Evolutionary conservation across 2,329 filamentous ascomycete species (phyloP), one percentile per base, ranked within the genome.

Genomic region (Camillea tinctor): DNA sequence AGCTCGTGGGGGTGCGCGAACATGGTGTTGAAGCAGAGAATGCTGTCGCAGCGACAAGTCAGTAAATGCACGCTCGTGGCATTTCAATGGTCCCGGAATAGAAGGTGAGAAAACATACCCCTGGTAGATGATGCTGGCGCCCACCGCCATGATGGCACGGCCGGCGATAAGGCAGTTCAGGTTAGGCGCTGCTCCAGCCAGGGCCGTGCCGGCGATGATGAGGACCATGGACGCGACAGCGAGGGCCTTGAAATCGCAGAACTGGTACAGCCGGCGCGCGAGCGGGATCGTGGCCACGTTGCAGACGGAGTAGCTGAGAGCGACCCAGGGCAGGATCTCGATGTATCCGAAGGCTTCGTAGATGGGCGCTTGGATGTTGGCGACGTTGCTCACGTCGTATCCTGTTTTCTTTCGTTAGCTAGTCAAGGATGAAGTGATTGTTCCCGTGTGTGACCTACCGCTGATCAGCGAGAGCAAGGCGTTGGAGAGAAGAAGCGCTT

Each of bases 291-390:
- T 61, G n/a, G 72, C 71, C 17, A 75, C 70, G 60, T 72, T 72
- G 57, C 69, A 71, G 13, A 74, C 62, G 0, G 72, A 72, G 59
- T 76, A 77, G 7, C 70, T 72, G 13, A 77, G 66, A 23, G 68
- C 71, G n/a, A 79, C 69, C 77, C 76, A 78, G 3, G 75, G 72
- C 5, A 79, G 68, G 1, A 77, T 67, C 40, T 76, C 71, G 44
- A 79, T 72, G 11, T 73, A 66, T 4, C 73, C 72, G 51, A 77
- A 76, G 21, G 81, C 82, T 56, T 81, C 74, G 69, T 88, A 87
- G 54, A 88, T 80, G 3, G 82, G 83, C 8, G 74, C 75, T 69
- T 86, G 87, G 53, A 84, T 81, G 64, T 86, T 81, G 7, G 83
- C 80, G 19, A 80, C 77, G 57, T 81, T 78, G 61, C 75, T 76